A percentile compares a stretch with the other conserved stretches of the same genome.
Conservation (phyloP, 306 rosid species). For the Amphicarpaea edgeworthii region DNA sequence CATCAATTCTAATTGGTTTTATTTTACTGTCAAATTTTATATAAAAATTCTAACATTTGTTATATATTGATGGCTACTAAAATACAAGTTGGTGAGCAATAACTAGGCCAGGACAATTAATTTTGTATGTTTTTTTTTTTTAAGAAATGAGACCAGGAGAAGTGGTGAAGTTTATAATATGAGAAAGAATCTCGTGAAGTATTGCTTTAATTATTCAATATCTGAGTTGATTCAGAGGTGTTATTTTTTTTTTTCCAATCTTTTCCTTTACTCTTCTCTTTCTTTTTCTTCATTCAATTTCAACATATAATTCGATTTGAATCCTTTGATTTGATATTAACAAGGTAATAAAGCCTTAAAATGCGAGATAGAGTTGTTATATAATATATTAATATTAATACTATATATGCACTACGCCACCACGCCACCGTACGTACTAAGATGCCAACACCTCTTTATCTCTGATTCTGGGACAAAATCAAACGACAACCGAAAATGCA, state of each 20-base stretch:
- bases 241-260: not conserved
- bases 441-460: slow-evolving; percentile 11
- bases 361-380: not conserved
- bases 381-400: too few species aligned
- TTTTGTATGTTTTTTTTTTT: too few species aligned
- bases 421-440: not conserved
- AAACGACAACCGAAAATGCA: not conserved
- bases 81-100: not conserved
- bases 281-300: not conserved
- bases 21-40: too few species aligned
- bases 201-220: not conserved
- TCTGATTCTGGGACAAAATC: slow-evolving; percentile 28
- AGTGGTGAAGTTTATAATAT: not conserved
- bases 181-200: slow-evolving; percentile 8
- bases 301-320: not conserved
- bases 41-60: too few species aligned
- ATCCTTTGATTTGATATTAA: not conserved
- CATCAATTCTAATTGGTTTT: too few species aligned
- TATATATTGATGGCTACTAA: not conserved
- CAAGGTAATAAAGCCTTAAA: not conserved
- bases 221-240: not conserved
- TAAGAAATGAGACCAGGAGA: not conserved
- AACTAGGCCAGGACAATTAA: too few species aligned
- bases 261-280: not conserved
- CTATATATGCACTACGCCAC: not conserved